Percentiles rank a stretch among this genome's conserved stretches.
phyloP scores from a whole-genome alignment of 179 eudicot genomes.

The Spinacia oleracea region DNA sequence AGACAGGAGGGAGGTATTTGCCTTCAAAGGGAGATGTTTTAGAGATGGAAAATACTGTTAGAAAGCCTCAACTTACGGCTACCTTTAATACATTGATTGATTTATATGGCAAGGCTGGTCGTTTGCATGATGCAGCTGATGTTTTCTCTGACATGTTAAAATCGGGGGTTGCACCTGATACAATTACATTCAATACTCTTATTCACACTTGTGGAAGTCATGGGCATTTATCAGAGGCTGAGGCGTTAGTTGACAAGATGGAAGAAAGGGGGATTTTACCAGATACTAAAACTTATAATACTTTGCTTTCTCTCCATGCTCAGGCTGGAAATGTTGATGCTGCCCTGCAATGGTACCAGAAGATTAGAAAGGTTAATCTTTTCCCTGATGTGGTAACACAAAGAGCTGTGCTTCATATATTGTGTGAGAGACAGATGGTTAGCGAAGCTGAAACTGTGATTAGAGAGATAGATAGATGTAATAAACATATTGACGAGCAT shows the following conservation, averaged over 20 bases:
- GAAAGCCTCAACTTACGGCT: slow-evolving; percentile 57
- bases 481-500: slow-evolving; percentile 52
- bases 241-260: slow-evolving; percentile 71
- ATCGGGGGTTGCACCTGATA: slow-evolving; percentile 67
- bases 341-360: slow-evolving; percentile 55
- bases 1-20: slow-evolving; percentile 60
- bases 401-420: slow-evolving; percentile 60
- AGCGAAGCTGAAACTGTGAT: slow-evolving; percentile 59
- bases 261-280: slow-evolving; percentile 71
- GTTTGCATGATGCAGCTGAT: slow-evolving; percentile 72
- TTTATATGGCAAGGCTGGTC: slow-evolving; percentile 85
- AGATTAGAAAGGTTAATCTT: slow-evolving; percentile 68
- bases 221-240: slow-evolving; percentile 76
- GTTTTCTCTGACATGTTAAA: slow-evolving; percentile 72
- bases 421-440: slow-evolving; percentile 64
- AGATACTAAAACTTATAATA: slow-evolving; percentile 79
- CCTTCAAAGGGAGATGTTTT: slow-evolving; percentile 22
- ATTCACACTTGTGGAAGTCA: slow-evolving; percentile 78
- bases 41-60: slow-evolving; percentile 34
- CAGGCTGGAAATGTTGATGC: slow-evolving; percentile 55
- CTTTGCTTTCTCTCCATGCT: slow-evolving; percentile 68
- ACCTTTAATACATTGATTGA: slow-evolving; percentile 83
- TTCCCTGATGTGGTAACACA: slow-evolving; percentile 68
- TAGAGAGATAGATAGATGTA: slow-evolving; percentile 51
- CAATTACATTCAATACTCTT: slow-evolving; percentile 73